These are phyloP conservation scores for Populus davidiana DNA, from an alignment of 345 rosid genomes.

Conservation along the genomic window DNA sequence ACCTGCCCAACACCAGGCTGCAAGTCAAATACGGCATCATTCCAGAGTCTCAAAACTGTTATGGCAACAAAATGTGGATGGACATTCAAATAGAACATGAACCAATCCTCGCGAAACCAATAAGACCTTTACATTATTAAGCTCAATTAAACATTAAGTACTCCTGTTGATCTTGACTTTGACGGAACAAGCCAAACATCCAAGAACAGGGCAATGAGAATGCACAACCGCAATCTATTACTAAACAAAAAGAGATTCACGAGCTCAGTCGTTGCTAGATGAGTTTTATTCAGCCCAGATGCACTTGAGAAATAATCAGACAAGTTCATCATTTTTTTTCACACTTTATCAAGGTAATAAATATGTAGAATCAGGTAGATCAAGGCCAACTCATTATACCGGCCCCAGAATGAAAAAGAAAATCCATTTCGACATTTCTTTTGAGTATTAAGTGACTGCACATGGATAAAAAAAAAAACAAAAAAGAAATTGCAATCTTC, in stretches of 20 bases:
- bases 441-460: neutral
- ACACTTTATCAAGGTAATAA: neutral
- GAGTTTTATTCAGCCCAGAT: neutral
- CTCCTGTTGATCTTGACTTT: too few species aligned
- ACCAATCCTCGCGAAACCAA: neutral
- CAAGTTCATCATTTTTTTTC: neutral
- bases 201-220: neutral
- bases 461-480: too few species aligned
- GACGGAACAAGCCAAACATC: too few species aligned
- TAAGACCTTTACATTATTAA: neutral
- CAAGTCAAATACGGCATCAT: neutral
- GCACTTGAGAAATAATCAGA: neutral
- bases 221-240: neutral
- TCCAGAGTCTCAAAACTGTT: slow-evolving; percentile 1
- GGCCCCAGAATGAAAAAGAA: neutral
- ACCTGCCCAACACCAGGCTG: neutral
- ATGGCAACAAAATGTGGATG: neutral
- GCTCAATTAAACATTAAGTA: neutral
- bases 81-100: neutral
- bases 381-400: neutral
- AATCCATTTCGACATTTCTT: neutral
- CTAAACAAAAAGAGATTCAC: neutral
- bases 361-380: neutral
- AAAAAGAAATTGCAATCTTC: neutral
- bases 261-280: neutral